Evolutionary conservation across 768 basidiomycete genomes (phyloP).

Genomic region (Coprinellus micaceus): DNA sequence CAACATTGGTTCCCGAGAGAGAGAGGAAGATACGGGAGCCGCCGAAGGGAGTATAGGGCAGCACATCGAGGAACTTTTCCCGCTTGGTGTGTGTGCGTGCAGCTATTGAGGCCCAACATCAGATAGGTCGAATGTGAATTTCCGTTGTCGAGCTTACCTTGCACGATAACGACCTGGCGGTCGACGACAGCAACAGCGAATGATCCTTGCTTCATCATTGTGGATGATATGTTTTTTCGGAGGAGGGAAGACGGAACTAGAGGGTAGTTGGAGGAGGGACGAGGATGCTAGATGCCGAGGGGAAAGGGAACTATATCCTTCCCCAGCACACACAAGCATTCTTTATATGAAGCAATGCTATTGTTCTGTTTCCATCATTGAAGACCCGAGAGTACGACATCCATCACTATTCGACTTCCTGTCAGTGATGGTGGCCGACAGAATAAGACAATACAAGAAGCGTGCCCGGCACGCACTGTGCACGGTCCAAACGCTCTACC

Average conservation of each 20-base stretch:
- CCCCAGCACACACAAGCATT: neutral
- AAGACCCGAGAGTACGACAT: neutral
- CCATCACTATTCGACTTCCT: neutral
- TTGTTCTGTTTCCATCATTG: constrained; percentile 6
- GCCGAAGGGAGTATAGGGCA: constrained; percentile 61
- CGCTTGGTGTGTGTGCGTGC: constrained; percentile 49
- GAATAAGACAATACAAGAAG: no score
- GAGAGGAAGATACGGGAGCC: constrained; percentile 59
- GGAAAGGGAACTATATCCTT: neutral
- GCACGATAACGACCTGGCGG: constrained; percentile 63
- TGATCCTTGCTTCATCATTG: constrained; percentile 50
- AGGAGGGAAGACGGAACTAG: no score
- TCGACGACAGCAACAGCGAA: constrained; percentile 68
- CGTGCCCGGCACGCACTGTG: neutral
- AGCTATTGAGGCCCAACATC: constrained; percentile 32
- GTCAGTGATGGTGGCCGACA: neutral
- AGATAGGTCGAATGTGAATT: constrained; percentile 6
- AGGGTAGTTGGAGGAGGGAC: no score
- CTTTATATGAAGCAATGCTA: neutral
- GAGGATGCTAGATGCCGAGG: neutral
- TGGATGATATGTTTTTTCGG: constrained; percentile 12
- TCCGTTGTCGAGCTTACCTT: constrained; percentile 41
- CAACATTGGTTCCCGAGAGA: constrained; percentile 47
- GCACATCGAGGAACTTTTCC: constrained; percentile 64
- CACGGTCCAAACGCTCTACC: neutral